Evolutionary conservation across 73 alveolate species (phyloP).

Genomic region (Durusdinium trenchii): DNA sequence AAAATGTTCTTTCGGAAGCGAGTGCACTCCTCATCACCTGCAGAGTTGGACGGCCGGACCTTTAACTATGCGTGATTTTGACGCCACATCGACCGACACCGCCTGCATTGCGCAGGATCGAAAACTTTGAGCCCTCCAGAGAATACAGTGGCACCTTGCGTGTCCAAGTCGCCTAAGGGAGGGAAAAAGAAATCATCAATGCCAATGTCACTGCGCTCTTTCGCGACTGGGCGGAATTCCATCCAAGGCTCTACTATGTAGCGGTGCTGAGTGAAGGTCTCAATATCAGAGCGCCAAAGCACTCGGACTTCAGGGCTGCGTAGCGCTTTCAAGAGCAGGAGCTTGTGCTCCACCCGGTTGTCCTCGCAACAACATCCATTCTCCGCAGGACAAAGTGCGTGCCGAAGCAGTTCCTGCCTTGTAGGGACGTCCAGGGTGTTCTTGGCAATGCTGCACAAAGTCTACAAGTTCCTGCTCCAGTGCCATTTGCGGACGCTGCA

Average conservation of each 20-base stretch:
- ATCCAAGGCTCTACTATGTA: slow-evolving; percentile 36
- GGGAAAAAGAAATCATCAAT: neutral
- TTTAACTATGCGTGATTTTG: neutral
- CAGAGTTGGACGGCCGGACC: neutral
- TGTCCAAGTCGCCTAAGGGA: slow-evolving; percentile 36
- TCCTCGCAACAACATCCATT: neutral
- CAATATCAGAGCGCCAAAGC: slow-evolving; percentile 79
- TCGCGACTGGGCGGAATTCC: no score
- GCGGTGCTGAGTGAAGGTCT: slow-evolving; percentile 81
- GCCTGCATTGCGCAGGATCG: slow-evolving; percentile 57
- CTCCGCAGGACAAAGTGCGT: neutral
- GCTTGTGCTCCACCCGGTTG: slow-evolving; percentile 71
- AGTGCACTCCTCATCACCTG: slow-evolving; percentile 66
- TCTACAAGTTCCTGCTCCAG: slow-evolving; percentile 54
- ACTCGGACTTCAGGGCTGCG: slow-evolving; percentile 47
- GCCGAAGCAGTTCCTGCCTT: neutral
- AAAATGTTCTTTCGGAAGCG: slow-evolving; percentile 88
- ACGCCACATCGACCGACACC: neutral
- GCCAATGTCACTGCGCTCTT: no score
- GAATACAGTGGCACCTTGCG: slow-evolving; percentile 49
- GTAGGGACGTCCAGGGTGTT: slow-evolving; percentile 19
- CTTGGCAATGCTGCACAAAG: slow-evolving; percentile 41
- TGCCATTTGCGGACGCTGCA: neutral
- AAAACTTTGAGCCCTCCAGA: slow-evolving; percentile 48
- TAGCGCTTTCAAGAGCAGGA: slow-evolving; percentile 48